A percentile compares a stretch with the other conserved stretches of the same genome.
phyloP scores from a whole-genome alignment of 768 basidiomycete species.

The Boletellus ananiceps region DNA sequence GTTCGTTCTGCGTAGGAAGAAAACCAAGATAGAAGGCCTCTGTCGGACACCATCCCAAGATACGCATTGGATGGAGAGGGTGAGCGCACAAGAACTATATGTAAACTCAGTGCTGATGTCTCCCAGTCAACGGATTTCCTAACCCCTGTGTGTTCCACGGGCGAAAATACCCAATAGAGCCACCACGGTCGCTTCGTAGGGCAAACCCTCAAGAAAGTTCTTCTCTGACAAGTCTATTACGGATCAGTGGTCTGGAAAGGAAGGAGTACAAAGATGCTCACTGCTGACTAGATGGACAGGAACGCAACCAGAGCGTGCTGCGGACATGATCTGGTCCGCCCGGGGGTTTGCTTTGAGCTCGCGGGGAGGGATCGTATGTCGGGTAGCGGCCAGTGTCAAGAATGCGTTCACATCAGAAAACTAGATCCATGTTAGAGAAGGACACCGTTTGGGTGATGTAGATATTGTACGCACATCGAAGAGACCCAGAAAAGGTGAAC shows the following conservation, averaged over 20 bases:
- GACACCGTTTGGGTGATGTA: not conserved
- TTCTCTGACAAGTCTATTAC: constrained; percentile 75
- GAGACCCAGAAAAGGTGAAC: constrained; percentile 46
- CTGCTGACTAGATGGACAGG: constrained; percentile 76
- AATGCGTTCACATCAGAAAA: constrained; percentile 88
- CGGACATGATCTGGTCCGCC: constrained; percentile 64
- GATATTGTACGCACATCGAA: constrained; percentile 58
- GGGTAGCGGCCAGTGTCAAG: constrained; percentile 73
- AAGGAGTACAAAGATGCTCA: constrained; percentile 33
- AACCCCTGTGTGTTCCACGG: constrained; percentile 69
- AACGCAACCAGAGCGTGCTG: constrained; percentile 70
- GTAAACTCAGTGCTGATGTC: not conserved
- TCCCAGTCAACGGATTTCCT: constrained; percentile 9
- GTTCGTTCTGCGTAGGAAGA: constrained; percentile 47
- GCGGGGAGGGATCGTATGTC: constrained; percentile 62
- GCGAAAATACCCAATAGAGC: constrained; percentile 64
- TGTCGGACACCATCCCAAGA: constrained; percentile 75
- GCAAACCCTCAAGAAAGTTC: constrained; percentile 65
- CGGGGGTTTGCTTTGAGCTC: constrained; percentile 56
- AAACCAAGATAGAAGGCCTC: constrained; percentile 67
- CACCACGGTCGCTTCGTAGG: constrained; percentile 59
- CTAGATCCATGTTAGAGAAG: constrained; percentile 35
- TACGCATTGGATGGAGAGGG: constrained; percentile 41
- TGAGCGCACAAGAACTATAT: constrained; percentile 53
- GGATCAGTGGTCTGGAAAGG: constrained; percentile 1